Base-by-base conservation (phyloP, 352 stramenopile species). In the Phytophthora lateralis region DNA sequence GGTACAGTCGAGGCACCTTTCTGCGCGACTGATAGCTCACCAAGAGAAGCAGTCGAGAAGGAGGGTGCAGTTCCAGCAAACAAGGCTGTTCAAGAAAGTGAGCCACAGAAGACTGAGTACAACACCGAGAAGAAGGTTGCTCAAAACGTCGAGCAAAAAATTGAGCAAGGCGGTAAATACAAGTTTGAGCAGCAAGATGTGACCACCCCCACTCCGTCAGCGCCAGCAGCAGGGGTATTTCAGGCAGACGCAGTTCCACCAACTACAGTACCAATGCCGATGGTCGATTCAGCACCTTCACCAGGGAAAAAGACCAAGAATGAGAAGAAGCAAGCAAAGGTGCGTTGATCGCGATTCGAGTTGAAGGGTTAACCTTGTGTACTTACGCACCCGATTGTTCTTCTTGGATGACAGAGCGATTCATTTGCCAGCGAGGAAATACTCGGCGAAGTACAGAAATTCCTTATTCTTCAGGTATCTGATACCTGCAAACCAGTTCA, bases 381-480 rank as follows among this genome's bases (percentile, higher is more conserved):
- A 44, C 37, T 38, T 20, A 43, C 37, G 20, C 10, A 21, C 4
- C 17, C 15, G 14, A 41, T 59, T 65, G 35, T 39, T 50, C 44
- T 27, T 44, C n/a, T 44, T 20, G 20, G 32, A 38, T 38, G 32
- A 38, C 57, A 71, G 63, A 69, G 53, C 11, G 68, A 78, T 1
- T 76, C 74, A 6, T 70, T 73, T 41, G 37, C 55, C 15, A 61
- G 24, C 10, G 72, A 73, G 0, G 63, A 78, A 38, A 47, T 58
- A 3, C 54, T 85, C 2, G 6, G 2, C 6, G 27, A 68, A 38
- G 53, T 85, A 4, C 56, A 85, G 34, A 46, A 47, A 6, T 85
- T 79, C 44, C 58, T 85, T 20, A 65, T 54, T 0, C 37, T 60
- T 26, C 71, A 85, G 63, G 75, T 85, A 57, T 4, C 51, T 14